These are phyloP conservation scores for Aspergillus luchuensis DNA, from an alignment of 2,329 filamentous ascomycete genomes.

Conservation along the genomic window DNA sequence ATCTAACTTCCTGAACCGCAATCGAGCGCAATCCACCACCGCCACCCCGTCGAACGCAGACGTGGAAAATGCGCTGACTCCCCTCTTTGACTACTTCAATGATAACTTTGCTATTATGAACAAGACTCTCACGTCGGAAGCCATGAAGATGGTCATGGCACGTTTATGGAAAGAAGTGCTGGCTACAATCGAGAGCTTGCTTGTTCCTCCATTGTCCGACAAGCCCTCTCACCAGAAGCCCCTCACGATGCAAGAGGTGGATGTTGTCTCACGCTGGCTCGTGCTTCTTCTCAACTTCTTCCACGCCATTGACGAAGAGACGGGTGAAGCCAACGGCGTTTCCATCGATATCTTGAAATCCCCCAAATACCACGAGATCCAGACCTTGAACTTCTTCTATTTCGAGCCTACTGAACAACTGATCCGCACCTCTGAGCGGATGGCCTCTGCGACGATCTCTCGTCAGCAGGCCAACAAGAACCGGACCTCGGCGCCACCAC, in stretches of 20 bases:
- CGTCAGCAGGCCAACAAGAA: slow-evolving; percentile 70
- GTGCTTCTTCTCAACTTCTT: slow-evolving; percentile 91
- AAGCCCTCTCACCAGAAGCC: slow-evolving; percentile 86
- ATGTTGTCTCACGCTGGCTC: slow-evolving; percentile 94
- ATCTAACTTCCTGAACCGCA: slow-evolving; percentile 65
- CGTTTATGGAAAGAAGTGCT: slow-evolving; percentile 97
- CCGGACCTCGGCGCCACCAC: slow-evolving; percentile 70
- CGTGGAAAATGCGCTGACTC: slow-evolving; percentile 76
- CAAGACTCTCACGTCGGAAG: slow-evolving; percentile 86
- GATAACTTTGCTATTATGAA: slow-evolving; percentile 99
- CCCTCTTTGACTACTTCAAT: slow-evolving; percentile 91
- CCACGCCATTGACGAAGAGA: slow-evolving; percentile 84
- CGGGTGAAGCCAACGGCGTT: slow-evolving; percentile 80
- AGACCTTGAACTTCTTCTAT: slow-evolving; percentile 98
- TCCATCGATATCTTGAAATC: slow-evolving; percentile 90
- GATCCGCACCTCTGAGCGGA: slow-evolving; percentile 91
- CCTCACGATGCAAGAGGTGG: slow-evolving; percentile 82
- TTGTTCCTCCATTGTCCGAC: slow-evolving; percentile 92
- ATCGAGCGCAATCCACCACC: slow-evolving; percentile 50
- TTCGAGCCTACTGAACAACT: slow-evolving; percentile 89
- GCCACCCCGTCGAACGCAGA: slow-evolving; percentile 69
- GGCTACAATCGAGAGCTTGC: slow-evolving; percentile 81
- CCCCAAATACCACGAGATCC: slow-evolving; percentile 96
- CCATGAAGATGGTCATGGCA: slow-evolving; percentile 99
- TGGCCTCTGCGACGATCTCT: slow-evolving; percentile 83